These are phyloP conservation scores for Fusarium sp. DNA, from an alignment of 2,329 filamentous ascomycete species.

Conservation along the genomic window DNA sequence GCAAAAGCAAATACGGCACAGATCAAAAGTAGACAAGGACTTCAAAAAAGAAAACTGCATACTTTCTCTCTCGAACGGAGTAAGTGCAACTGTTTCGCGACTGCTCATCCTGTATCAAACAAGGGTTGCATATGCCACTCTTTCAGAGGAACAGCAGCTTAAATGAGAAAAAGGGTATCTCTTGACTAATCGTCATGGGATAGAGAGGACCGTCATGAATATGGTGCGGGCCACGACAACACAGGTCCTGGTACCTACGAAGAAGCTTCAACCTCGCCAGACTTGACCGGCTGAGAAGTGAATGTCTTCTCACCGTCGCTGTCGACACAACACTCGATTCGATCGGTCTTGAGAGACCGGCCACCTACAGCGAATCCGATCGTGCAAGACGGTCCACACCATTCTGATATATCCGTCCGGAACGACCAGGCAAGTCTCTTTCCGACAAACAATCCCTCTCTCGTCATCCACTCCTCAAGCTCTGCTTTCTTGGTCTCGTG, in stretches of 20 bases:
- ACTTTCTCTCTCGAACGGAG: no score
- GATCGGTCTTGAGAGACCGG: neutral
- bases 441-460: constrained; percentile 5
- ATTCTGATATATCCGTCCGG: neutral
- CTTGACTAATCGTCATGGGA: no score
- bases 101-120: no score
- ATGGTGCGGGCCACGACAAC: no score
- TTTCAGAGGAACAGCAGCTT: no score
- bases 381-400: constrained; percentile 2
- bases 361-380: constrained; percentile 5
- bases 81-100: no score
- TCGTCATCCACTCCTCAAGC: constrained; percentile 21
- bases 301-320: neutral
- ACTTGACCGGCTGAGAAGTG: neutral
- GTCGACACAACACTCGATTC: neutral
- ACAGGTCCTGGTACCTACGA: neutral
- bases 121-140: no score
- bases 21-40: no score
- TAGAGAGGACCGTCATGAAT: no score
- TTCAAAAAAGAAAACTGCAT: no score
- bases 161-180: no score
- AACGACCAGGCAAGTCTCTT: constrained; percentile 24
- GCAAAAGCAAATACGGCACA: no score
- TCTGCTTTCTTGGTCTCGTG: constrained; percentile 21
- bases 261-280: neutral